These are phyloP conservation scores for Hanseniaspora singularis DNA, from an alignment of 805 yeast species.

Conservation along the genomic window DNA sequence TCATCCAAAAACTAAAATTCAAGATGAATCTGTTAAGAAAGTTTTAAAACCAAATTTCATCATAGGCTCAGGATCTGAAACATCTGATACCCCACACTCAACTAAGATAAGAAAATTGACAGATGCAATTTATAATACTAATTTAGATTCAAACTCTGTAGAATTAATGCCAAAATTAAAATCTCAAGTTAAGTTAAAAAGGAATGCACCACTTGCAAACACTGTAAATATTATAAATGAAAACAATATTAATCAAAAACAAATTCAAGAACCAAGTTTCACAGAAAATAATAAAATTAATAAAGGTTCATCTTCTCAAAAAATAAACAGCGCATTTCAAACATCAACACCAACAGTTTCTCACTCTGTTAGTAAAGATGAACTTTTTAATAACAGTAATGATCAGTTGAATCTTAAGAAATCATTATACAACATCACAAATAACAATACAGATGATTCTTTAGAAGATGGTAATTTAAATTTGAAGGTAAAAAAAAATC, in stretches of 20 bases:
- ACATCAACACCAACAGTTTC: background rate
- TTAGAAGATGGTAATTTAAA: background rate
- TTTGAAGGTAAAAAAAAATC: slow-evolving; percentile 3
- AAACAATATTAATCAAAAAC: too few relatives aligned
- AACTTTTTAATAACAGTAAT: background rate
- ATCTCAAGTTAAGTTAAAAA: slow-evolving; percentile 3
- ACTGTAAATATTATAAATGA: background rate
- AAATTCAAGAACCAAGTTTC: too few relatives aligned
- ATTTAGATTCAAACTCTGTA: background rate
- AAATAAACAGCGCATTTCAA: too few relatives aligned
- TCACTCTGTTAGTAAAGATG: slow-evolving; percentile 3
- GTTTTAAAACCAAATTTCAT: background rate
- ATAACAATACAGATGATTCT: slow-evolving; percentile 5
- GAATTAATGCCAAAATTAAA: background rate
- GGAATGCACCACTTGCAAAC: slow-evolving; percentile 1
- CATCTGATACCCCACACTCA: slow-evolving; percentile 5
- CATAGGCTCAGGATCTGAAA: slow-evolving; percentile 1
- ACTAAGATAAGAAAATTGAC: slow-evolving; percentile 10
- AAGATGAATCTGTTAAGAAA: background rate
- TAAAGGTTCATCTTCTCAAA: too few relatives aligned
- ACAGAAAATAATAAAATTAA: too few relatives aligned
- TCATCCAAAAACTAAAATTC: background rate
- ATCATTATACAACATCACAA: background rate
- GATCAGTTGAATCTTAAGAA: background rate
- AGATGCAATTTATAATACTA: slow-evolving; percentile 1